Conservation (phyloP, 305 asterid genomes). For the Plantago lanceolata region DNA sequence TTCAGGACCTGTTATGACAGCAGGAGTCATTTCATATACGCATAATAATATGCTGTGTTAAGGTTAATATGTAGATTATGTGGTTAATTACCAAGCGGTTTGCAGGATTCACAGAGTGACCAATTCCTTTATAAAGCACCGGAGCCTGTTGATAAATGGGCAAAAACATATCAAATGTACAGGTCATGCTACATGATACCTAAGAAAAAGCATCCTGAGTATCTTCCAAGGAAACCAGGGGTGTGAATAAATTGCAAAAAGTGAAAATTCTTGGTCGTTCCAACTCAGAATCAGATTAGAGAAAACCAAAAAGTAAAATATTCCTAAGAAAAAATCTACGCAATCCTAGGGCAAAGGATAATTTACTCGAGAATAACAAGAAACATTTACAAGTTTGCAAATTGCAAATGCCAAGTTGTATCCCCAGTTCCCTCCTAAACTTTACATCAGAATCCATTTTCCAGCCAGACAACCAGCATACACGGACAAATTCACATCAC, state of each 20-base stretch:
- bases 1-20: constrained; percentile 46
- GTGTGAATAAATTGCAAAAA: background rate
- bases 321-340: too few species aligned
- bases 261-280: background rate
- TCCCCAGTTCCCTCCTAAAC: too few species aligned
- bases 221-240: background rate
- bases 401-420: too few species aligned
- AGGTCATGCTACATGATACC: constrained; percentile 3
- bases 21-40: background rate
- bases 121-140: constrained; percentile 74
- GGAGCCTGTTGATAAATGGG: constrained; percentile 52
- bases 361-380: too few species aligned
- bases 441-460: background rate
- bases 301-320: too few species aligned
- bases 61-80: background rate
- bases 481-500: background rate
- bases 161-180: constrained; percentile 16
- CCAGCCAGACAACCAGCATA: constrained; percentile 15
- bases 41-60: background rate
- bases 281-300: too few species aligned
- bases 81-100: constrained; percentile 57
- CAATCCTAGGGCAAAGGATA: too few species aligned
- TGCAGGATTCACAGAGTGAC: constrained; percentile 70
- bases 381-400: too few species aligned
- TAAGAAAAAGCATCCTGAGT: background rate